Base-by-base conservation (phyloP, 768 basidiomycete genomes). In the Mycena albidolilacea region DNA sequence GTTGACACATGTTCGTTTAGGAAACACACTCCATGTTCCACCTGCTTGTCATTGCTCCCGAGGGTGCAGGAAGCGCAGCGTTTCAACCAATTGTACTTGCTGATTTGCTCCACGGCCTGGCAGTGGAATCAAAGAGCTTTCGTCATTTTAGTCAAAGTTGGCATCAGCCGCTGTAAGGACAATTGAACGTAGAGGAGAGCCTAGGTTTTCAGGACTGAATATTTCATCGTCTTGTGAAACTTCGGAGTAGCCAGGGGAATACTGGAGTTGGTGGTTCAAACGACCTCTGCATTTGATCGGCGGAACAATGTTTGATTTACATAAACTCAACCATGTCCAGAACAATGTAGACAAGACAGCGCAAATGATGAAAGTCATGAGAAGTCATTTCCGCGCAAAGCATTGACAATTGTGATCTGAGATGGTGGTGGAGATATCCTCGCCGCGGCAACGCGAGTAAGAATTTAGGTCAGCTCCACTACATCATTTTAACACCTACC, bases 301-400 rank as follows among this genome's bases (percentile, higher is more conserved):
- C 52, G 52, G 52, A 21, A 21, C 52, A 54, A 54, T 54, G 52
- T 50, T 50, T n/a, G 48, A 50, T 50, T 50, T 54, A 30, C 52
- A 21, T 23, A 54, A n/a, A 10, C 23, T 54, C 52, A 54, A 54
- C 52, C n/a, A 54, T 23, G 21, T 54, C 52, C 52, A 54, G 52
- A 54, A 54, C 52, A n/a, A 54, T 54, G 19, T 54, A 54, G 52
- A 21, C 21, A n/a, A 23, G 52, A 54, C 52, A 54, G 52, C 52
- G 52, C 52, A 54, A 54, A 54, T 54, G 52, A 23, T 54, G 52
- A 23, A n/a, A 54, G 7, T n/a, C 9, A 8, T 54, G 21, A 54
- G 19, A 21, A 54, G 17, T 48, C 46, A 7, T 17, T 48, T 19
- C 12, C 11, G 17, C 46, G 46, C 46, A 48, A 7, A 48, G 46